phyloP scores from a whole-genome alignment of 2,329 filamentous ascomycete species.

The Chaetomium sp. region DNA sequence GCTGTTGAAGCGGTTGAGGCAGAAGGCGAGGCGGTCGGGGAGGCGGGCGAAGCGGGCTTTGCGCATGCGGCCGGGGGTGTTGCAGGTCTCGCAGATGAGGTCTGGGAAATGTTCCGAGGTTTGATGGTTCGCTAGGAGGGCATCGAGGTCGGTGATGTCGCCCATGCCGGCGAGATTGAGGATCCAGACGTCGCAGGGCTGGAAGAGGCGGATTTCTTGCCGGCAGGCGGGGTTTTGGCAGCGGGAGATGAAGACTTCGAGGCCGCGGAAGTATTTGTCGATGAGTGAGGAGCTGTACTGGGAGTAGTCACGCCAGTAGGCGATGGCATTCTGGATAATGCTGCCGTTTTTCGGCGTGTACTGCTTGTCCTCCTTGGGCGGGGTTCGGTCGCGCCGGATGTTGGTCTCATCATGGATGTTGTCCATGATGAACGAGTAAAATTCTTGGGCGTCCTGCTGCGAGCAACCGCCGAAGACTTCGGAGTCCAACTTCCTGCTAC shows the following conservation, averaged over 20 bases:
- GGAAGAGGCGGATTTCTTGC: constrained; percentile 42
- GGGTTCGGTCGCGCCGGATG: constrained; percentile 37
- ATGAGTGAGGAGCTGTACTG: constrained; percentile 68
- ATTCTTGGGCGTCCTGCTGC: constrained; percentile 91
- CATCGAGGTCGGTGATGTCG: constrained; percentile 38
- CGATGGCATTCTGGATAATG: constrained; percentile 52
- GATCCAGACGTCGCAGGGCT: constrained; percentile 44
- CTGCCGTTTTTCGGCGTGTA: constrained; percentile 21
- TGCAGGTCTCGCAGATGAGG: constrained; percentile 71
- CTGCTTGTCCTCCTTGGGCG: constrained; percentile 18
- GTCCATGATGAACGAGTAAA: constrained; percentile 74
- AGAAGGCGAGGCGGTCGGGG: constrained; percentile 71
- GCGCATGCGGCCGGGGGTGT: constrained; percentile 60
- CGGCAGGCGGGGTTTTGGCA: constrained; percentile 52
- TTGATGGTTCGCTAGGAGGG: constrained; percentile 65
- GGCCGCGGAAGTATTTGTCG: constrained; percentile 71
- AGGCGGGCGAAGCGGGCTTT: constrained; percentile 69
- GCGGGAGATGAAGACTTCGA: constrained; percentile 65
- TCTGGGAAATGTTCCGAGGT: constrained; percentile 60
- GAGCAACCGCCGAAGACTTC: constrained; percentile 61
- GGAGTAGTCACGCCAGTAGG: constrained; percentile 68
- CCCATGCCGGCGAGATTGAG: constrained; percentile 35
- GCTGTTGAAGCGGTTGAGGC: constrained; percentile 56
- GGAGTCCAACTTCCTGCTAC: constrained; percentile 32
- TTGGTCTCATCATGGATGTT: constrained; percentile 85